phyloP scores from a whole-genome alignment of 192 early-diverging fungal genomes.

The Backusella australiensis region DNA sequence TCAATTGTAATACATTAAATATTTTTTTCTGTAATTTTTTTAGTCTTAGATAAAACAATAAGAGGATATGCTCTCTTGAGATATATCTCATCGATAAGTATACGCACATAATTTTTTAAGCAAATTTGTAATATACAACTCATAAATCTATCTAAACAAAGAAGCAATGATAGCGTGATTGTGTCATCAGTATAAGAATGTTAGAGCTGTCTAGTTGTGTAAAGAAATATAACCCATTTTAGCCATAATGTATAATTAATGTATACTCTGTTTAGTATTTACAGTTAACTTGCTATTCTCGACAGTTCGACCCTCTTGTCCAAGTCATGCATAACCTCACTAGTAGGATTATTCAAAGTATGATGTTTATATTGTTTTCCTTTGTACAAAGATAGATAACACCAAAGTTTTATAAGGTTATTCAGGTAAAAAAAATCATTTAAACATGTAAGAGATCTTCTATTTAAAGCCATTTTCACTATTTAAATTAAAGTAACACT shows the following conservation, averaged over 20 bases:
- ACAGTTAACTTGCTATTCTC: not conserved
- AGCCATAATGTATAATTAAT: not conserved
- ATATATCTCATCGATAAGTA: not conserved
- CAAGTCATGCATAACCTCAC: not conserved
- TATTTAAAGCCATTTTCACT: not conserved
- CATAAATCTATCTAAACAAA: not conserved
- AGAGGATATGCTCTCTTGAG: not conserved
- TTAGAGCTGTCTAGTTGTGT: not conserved
- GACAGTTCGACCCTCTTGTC: not conserved
- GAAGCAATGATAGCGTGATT: not conserved
- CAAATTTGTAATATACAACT: not conserved
- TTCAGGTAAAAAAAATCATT: not conserved
- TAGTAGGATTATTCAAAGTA: not conserved
- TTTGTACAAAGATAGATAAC: not conserved
- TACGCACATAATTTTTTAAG: not conserved
- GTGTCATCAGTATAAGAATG: not conserved
- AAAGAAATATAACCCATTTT: not conserved
- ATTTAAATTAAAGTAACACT: slow-evolving; percentile 7
- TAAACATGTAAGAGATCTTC: not conserved
- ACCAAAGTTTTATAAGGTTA: not conserved
- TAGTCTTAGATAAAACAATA: not conserved
- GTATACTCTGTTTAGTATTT: not conserved
- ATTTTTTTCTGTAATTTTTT: not conserved
- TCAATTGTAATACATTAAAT: slow-evolving; percentile 4
- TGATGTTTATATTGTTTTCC: not conserved